Percentiles rank a stretch among this genome's conserved stretches.
These are phyloP conservation scores for Diospyros lotus DNA, from an alignment of 148 eudicot species.

Conservation along the genomic window DNA sequence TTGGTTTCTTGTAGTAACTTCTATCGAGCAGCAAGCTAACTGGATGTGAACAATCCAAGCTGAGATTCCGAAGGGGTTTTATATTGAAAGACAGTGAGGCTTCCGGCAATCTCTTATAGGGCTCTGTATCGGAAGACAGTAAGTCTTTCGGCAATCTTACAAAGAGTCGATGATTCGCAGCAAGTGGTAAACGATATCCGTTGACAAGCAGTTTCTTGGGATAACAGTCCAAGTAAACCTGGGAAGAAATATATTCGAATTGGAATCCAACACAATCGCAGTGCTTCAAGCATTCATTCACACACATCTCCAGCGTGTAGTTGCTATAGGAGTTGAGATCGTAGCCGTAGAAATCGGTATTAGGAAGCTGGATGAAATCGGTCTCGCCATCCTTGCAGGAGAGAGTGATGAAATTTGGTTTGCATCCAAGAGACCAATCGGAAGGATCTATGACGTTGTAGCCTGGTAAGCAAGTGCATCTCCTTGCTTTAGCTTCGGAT, in stretches of 20 bases:
- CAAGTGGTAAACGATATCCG: conserved; percentile 16
- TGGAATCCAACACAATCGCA: conserved; percentile 28
- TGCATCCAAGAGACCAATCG: conserved; percentile 39
- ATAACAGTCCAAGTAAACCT: conserved; percentile 15
- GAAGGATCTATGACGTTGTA: conserved; percentile 21
- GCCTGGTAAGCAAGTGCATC: conserved; percentile 36
- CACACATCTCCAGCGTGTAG: conserved; percentile 19
- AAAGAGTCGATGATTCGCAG: neutral
- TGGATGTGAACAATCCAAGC: conserved; percentile 12
- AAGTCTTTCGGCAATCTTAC: conserved; percentile 23
- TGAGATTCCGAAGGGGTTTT: neutral
- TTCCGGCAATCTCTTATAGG: too few relatives aligned
- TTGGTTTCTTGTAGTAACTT: conserved; percentile 14
- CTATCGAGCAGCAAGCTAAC: neutral
- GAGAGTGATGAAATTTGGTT: conserved; percentile 16
- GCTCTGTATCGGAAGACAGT: too few relatives aligned
- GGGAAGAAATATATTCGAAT: neutral
- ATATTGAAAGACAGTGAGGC: neutral
- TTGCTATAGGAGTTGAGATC: conserved; percentile 1
- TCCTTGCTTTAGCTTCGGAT: conserved; percentile 17
- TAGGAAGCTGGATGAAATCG: conserved; percentile 14
- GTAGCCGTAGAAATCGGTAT: conserved; percentile 26
- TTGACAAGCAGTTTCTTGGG: conserved; percentile 24
- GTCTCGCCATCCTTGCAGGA: neutral
- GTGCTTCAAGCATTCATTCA: conserved; percentile 16